phyloP scores from a whole-genome alignment of 2,329 filamentous ascomycete genomes.

The Cordyceps cicadae region DNA sequence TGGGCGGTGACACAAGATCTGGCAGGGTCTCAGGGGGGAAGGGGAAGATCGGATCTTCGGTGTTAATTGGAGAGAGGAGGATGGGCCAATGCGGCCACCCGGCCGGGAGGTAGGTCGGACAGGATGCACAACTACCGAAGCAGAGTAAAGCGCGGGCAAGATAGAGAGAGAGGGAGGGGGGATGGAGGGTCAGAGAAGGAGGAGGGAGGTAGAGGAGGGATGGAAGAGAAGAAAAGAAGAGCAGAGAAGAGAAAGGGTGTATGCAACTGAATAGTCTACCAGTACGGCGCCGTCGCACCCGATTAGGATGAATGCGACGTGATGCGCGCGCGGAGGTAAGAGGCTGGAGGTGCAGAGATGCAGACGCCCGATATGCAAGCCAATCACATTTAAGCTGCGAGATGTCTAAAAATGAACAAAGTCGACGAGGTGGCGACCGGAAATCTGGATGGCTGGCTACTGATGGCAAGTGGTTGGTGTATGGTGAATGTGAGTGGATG shows the following conservation, averaged over 20 bases:
- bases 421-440: too few species aligned
- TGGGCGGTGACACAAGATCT: neutral
- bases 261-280: too few species aligned
- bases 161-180: neutral
- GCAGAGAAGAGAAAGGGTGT: too few species aligned
- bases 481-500: too few species aligned
- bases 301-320: neutral
- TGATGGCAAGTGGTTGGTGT: too few species aligned
- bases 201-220: too few species aligned
- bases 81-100: neutral
- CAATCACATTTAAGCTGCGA: neutral
- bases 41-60: neutral
- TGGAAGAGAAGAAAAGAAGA: too few species aligned
- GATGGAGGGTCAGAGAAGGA: neutral
- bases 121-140: slow-evolving; percentile 1
- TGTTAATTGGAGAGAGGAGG: neutral
- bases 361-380: neutral
- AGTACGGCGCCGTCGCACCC: too few species aligned
- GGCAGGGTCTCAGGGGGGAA: neutral
- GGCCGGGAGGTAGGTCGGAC: neutral
- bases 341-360: neutral
- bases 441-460: too few species aligned
- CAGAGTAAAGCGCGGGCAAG: neutral
- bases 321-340: neutral
- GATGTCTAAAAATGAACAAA: too few species aligned